Percentiles rank a stretch among this genome's conserved stretches.
phyloP scores from a whole-genome alignment of 1,139 yeast genomes.

The Meyerozyma sp. region DNA sequence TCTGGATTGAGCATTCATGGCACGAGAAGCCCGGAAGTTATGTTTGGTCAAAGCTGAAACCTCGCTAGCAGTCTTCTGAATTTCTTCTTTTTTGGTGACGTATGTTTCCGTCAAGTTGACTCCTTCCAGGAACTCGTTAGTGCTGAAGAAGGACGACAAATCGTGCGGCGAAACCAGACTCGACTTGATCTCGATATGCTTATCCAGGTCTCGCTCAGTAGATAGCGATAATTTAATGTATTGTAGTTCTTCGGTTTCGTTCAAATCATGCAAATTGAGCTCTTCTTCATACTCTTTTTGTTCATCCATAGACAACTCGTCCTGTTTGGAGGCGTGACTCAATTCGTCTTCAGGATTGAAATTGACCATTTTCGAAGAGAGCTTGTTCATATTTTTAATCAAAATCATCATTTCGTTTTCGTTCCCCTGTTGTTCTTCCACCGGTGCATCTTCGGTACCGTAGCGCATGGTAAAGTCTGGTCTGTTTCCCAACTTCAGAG shows the following conservation, averaged over 20 bases:
- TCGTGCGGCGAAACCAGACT: conserved; percentile 11
- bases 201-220: conserved; percentile 8
- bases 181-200: conserved; percentile 2
- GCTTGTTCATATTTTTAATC: conserved; percentile 81
- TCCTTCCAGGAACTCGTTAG: conserved; percentile 16
- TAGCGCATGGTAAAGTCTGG: conserved; percentile 90
- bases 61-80: conserved; percentile 45
- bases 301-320: conserved; percentile 21
- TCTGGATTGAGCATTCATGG: neutral
- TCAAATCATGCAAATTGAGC: conserved; percentile 58
- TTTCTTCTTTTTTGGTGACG: conserved; percentile 26
- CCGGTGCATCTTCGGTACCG: conserved; percentile 52
- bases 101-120: conserved; percentile 42
- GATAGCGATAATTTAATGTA: conserved; percentile 57
- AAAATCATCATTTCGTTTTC: conserved; percentile 68
- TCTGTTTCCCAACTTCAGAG: conserved; percentile 68
- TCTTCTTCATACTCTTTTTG: conserved; percentile 42
- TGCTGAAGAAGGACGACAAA: conserved; percentile 21
- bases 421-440: conserved; percentile 36
- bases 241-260: conserved; percentile 42
- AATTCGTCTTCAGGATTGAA: conserved; percentile 38
- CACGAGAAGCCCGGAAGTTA: conserved; percentile 47
- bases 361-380: conserved; percentile 77
- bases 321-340: conserved; percentile 8
- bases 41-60: conserved; percentile 48